Conservation (phyloP, 305 asterid species). For the Fraxinus velutina region DNA sequence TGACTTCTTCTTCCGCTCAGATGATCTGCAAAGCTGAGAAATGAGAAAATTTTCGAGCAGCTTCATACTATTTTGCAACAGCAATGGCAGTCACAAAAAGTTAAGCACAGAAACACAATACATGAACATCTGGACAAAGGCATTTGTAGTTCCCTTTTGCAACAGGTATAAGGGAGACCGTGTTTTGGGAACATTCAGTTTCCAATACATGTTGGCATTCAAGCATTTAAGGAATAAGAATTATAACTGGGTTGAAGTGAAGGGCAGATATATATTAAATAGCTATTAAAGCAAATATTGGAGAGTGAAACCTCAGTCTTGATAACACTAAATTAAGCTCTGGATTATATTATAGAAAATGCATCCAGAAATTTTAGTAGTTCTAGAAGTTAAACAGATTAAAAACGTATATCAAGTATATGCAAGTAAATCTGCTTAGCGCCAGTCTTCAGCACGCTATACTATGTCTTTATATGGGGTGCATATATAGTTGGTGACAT, state of each 20-base stretch:
- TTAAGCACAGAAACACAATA: slow-evolving; percentile 12
- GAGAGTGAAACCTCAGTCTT: neutral
- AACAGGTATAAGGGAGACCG: neutral
- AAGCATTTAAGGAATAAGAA: neutral
- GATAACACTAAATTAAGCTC: neutral
- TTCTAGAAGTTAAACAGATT: neutral
- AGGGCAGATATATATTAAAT: neutral
- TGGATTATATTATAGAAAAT: neutral
- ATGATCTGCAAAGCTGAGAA: slow-evolving; percentile 49
- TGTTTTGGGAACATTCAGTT: slow-evolving; percentile 18
- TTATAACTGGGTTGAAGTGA: neutral
- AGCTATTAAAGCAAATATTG: neutral
- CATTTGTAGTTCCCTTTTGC: slow-evolving; percentile 13
- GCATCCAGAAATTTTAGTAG: neutral
- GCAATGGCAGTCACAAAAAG: neutral
- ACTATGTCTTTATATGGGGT: neutral
- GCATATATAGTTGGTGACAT: neutral
- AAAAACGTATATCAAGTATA: neutral
- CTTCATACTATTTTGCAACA: slow-evolving; percentile 1
- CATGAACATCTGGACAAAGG: slow-evolving; percentile 4
- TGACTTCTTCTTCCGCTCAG: slow-evolving; percentile 49
- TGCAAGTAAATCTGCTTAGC: neutral
- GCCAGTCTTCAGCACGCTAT: neutral
- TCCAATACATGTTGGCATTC: neutral
- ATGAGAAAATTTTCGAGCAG: slow-evolving; percentile 23